These are phyloP conservation scores for Lathyrus tuberosus DNA, from an alignment of 306 rosid genomes.

Conservation along the genomic window DNA sequence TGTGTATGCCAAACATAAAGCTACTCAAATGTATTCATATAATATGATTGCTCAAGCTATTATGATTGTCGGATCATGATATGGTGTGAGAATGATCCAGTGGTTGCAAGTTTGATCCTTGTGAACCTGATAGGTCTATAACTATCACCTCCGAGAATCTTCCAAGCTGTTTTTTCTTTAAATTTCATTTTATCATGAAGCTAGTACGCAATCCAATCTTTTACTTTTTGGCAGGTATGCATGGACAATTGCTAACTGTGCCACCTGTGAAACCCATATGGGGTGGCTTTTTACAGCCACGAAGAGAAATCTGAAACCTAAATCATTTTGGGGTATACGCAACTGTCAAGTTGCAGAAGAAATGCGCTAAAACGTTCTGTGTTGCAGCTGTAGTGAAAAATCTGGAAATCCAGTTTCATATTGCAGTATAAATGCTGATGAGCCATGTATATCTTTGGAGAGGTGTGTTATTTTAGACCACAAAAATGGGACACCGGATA, in stretches of 20 bases:
- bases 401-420: constrained; percentile 1
- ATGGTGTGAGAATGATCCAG: neutral
- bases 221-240: constrained; percentile 62
- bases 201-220: constrained; percentile 33
- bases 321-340: constrained; percentile 76
- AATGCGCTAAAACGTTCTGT: constrained; percentile 31
- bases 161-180: neutral
- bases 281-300: constrained; percentile 88
- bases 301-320: constrained; percentile 70
- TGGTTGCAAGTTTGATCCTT: neutral
- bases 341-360: constrained; percentile 72
- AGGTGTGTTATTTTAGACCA: too few species aligned
- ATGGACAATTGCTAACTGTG: constrained; percentile 72
- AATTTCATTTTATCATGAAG: neutral
- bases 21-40: neutral
- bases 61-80: too few species aligned
- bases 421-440: constrained; percentile 7
- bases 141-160: neutral
- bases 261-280: constrained; percentile 74
- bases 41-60: neutral
- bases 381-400: neutral
- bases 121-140: neutral
- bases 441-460: neutral
- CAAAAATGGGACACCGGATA: too few species aligned
- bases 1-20: neutral